Evolutionary conservation across 352 stramenopile genomes (phyloP).

Genomic region (Phytophthora capsici): DNA sequence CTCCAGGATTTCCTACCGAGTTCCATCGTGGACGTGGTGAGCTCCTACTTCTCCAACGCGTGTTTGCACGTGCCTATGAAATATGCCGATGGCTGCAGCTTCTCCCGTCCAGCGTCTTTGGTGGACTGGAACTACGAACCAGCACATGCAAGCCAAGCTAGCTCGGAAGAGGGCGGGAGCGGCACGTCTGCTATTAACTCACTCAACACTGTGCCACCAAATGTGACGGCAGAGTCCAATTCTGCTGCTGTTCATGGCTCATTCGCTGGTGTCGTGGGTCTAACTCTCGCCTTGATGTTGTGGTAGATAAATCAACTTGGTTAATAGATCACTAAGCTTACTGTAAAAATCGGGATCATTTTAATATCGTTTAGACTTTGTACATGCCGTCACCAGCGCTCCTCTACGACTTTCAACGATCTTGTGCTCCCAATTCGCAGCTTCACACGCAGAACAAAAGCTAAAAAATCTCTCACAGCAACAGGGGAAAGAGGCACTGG

Average conservation of each 20-base stretch:
- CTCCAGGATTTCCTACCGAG: slow-evolving; percentile 46
- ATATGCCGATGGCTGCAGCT: slow-evolving; percentile 61
- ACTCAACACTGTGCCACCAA: slow-evolving; percentile 37
- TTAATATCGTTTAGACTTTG: slow-evolving; percentile 23
- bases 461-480: slow-evolving; percentile 20
- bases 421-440: slow-evolving; percentile 15
- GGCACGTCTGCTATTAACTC: slow-evolving; percentile 39
- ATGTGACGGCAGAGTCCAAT: slow-evolving; percentile 26
- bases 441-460: slow-evolving; percentile 30
- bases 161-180: slow-evolving; percentile 19
- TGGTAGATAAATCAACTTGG: slow-evolving; percentile 11
- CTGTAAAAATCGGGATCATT: slow-evolving; percentile 20
- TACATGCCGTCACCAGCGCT: slow-evolving; percentile 14
- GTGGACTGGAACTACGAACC: slow-evolving; percentile 64
- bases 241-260: background rate
- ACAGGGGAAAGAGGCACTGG: background rate
- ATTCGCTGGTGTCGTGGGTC: background rate
- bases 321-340: slow-evolving; percentile 2
- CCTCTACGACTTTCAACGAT: slow-evolving; percentile 17
- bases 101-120: slow-evolving; percentile 49
- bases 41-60: slow-evolving; percentile 44
- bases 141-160: slow-evolving; percentile 36
- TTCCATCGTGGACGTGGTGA: slow-evolving; percentile 35
- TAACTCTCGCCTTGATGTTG: slow-evolving; percentile 2
- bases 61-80: slow-evolving; percentile 61